Percentiles rank a stretch among this genome's conserved stretches.
phyloP scores from a whole-genome alignment of 345 rosid species.

The Fremontodendron californicum region DNA sequence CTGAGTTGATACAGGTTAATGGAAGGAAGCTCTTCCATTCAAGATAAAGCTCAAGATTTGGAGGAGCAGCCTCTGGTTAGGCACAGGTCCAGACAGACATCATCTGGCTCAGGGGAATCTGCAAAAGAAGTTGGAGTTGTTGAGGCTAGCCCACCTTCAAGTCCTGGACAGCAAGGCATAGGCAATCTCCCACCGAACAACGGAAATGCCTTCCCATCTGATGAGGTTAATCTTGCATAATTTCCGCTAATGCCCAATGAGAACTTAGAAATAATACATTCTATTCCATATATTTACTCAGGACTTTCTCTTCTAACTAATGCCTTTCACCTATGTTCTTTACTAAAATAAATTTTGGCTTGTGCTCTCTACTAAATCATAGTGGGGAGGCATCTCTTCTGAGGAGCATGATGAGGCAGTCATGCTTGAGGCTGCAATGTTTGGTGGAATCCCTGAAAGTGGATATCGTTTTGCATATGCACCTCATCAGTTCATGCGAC shows the following conservation, averaged over 20 bases:
- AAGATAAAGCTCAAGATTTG: conserved; percentile 64
- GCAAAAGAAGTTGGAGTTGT: conserved; percentile 34
- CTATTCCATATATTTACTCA: neutral
- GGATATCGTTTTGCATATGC: too few species aligned
- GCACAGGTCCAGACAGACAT: conserved; percentile 54
- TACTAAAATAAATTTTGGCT: conserved; percentile 9
- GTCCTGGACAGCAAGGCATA: conserved; percentile 40
- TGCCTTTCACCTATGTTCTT: too few species aligned
- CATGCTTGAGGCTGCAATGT: too few species aligned
- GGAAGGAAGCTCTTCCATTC: conserved; percentile 59
- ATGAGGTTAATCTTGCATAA: conserved; percentile 44
- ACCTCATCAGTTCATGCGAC: too few species aligned
- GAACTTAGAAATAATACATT: neutral
- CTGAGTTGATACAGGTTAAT: conserved; percentile 43
- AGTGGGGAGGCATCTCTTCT: conserved; percentile 99
- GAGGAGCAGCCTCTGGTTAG: conserved; percentile 69
- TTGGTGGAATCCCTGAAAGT: too few species aligned
- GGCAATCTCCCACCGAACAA: conserved; percentile 36
- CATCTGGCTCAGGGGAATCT: conserved; percentile 46
- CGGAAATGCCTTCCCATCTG: conserved; percentile 60
- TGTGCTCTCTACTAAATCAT: conserved; percentile 1
- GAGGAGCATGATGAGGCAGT: conserved; percentile 99
- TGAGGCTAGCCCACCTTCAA: conserved; percentile 48
- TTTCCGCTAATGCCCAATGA: neutral
- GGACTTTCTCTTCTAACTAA: conserved; percentile 11